Percentiles rank a stretch among this genome's conserved stretches.
Conservation (phyloP, 768 basidiomycete genomes). For the Hemileccinum impolitum region DNA sequence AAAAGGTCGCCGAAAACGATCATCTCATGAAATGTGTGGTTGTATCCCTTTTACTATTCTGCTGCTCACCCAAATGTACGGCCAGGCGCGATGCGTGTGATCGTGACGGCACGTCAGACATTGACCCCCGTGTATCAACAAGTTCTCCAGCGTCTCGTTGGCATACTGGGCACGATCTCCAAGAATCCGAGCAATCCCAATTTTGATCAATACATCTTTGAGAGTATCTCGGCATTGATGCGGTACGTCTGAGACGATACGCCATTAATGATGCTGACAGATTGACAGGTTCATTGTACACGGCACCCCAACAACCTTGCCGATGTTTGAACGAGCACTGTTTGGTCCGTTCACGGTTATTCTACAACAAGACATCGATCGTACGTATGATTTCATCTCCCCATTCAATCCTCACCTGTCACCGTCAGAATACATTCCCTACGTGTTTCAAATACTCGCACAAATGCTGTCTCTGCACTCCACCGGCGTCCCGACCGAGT, state of each 20-base stretch:
- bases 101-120: slow-evolving; percentile 81
- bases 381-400: slow-evolving; percentile 41
- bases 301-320: slow-evolving; percentile 60
- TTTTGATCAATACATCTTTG: slow-evolving; percentile 97
- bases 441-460: slow-evolving; percentile 93
- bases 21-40: slow-evolving; percentile 93
- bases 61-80: not conserved
- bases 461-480: slow-evolving; percentile 90
- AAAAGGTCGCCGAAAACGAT: slow-evolving; percentile 96
- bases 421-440: slow-evolving; percentile 86
- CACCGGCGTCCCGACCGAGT: slow-evolving; percentile 64
- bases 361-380: slow-evolving; percentile 89
- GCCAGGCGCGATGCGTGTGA: slow-evolving; percentile 89
- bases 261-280: not conserved
- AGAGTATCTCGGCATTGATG: slow-evolving; percentile 91
- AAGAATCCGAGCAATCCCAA: slow-evolving; percentile 97
- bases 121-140: slow-evolving; percentile 65
- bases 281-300: slow-evolving; percentile 73
- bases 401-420: too few species aligned
- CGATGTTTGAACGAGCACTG: slow-evolving; percentile 74
- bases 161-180: slow-evolving; percentile 82
- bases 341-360: slow-evolving; percentile 88
- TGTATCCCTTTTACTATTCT: not conserved
- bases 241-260: slow-evolving; percentile 45
- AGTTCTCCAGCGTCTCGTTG: slow-evolving; percentile 70